Conservation (phyloP, 257 asterid species). For the Solanum bukasovii region DNA sequence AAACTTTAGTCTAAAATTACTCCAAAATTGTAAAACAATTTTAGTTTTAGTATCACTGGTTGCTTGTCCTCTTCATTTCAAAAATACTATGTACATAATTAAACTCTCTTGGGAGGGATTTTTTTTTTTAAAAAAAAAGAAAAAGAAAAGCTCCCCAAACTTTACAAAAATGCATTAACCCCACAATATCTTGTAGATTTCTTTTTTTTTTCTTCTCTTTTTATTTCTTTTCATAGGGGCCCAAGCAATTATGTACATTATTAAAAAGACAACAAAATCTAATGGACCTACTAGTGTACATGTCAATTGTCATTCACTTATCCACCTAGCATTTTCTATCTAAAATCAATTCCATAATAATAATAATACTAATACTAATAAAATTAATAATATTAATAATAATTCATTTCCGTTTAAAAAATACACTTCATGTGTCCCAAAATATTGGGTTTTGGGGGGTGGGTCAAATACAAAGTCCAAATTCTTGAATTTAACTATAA, state of each 20-base stretch:
- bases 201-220: background rate
- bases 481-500: background rate
- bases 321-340: background rate
- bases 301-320: background rate
- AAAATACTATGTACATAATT: background rate
- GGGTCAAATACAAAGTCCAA: background rate
- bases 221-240: background rate
- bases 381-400: too few relatives aligned
- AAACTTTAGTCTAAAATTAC: background rate
- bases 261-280: background rate
- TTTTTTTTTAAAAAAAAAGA: too few relatives aligned
- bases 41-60: background rate
- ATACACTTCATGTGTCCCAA: too few relatives aligned
- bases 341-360: background rate
- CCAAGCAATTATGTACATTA: background rate
- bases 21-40: background rate
- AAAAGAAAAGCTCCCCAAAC: background rate
- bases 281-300: background rate
- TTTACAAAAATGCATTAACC: background rate
- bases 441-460: too few relatives aligned
- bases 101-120: background rate
- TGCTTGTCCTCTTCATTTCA: background rate
- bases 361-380: too few relatives aligned
- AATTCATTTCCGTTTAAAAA: too few relatives aligned
- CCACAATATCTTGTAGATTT: background rate